phyloP scores from a whole-genome alignment of 2,329 filamentous ascomycete species.

The Penicillium sp. region DNA sequence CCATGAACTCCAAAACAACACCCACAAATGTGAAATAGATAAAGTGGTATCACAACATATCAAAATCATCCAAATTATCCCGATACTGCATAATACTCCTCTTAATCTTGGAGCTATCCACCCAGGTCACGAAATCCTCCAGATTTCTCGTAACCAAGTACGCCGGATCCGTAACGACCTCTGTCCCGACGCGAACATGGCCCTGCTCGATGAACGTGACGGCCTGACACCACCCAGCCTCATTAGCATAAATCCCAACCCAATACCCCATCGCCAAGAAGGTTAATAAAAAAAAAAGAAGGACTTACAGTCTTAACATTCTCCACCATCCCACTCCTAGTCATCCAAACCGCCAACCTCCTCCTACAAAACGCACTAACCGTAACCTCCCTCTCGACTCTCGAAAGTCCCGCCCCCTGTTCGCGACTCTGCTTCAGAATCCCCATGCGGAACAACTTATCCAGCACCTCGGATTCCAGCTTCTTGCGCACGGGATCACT shows the following conservation, averaged over 20 bases:
- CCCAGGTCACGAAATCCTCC: slow-evolving; percentile 96
- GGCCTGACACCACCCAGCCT: too few species aligned
- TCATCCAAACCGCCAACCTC: slow-evolving; percentile 82
- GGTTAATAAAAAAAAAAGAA: too few species aligned
- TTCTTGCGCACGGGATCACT: slow-evolving; percentile 68
- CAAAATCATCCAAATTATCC: slow-evolving; percentile 92
- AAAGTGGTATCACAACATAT: slow-evolving; percentile 58
- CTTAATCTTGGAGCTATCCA: slow-evolving; percentile 94
- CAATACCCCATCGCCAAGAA: background rate
- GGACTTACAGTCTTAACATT: slow-evolving; percentile 66
- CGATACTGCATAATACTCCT: slow-evolving; percentile 88
- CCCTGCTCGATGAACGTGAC: slow-evolving; percentile 82
- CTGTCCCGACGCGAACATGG: slow-evolving; percentile 81
- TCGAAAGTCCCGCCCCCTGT: slow-evolving; percentile 59
- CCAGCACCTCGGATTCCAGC: slow-evolving; percentile 75
- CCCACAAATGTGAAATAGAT: slow-evolving; percentile 21
- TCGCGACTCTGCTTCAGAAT: slow-evolving; percentile 66
- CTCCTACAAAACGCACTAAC: slow-evolving; percentile 81
- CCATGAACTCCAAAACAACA: too few species aligned
- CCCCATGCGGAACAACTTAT: slow-evolving; percentile 90
- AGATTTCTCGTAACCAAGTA: slow-evolving; percentile 80
- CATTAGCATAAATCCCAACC: too few species aligned
- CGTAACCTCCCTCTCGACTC: slow-evolving; percentile 76
- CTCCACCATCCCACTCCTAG: slow-evolving; percentile 80
- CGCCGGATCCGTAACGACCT: slow-evolving; percentile 80